phyloP scores from a whole-genome alignment of 805 yeast species.

The Wickerhamomyces xylosicus region DNA sequence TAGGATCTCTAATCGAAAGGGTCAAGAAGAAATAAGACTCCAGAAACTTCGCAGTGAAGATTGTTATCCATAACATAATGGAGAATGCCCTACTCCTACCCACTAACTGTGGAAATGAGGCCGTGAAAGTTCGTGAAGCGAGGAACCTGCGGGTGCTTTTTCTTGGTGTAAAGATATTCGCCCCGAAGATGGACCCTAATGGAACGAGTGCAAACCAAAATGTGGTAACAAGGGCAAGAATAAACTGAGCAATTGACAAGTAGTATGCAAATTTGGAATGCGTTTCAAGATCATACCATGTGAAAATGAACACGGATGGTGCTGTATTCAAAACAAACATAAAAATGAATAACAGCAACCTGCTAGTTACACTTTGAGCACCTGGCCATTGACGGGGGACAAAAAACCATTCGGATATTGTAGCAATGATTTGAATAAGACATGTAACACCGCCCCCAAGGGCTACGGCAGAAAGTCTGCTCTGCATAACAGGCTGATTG shows the following conservation, averaged over 20 bases:
- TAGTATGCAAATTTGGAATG: slow-evolving; percentile 28
- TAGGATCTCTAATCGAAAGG: slow-evolving; percentile 62
- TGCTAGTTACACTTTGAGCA: slow-evolving; percentile 42
- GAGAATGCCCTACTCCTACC: slow-evolving; percentile 54
- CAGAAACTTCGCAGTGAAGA: slow-evolving; percentile 55
- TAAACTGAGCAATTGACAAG: slow-evolving; percentile 43
- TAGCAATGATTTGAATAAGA: slow-evolving; percentile 44
- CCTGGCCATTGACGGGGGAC: slow-evolving; percentile 73
- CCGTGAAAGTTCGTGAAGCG: slow-evolving; percentile 51
- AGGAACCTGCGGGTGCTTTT: slow-evolving; percentile 35
- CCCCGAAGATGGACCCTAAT: slow-evolving; percentile 41
- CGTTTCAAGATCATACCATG: slow-evolving; percentile 26
- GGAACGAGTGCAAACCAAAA: slow-evolving; percentile 52
- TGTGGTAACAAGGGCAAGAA: slow-evolving; percentile 45
- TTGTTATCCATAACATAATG: slow-evolving; percentile 53
- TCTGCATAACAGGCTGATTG: slow-evolving; percentile 52
- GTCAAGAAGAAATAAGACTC: slow-evolving; percentile 78
- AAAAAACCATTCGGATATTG: slow-evolving; percentile 47
- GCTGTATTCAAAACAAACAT: slow-evolving; percentile 35
- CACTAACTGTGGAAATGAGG: slow-evolving; percentile 40
- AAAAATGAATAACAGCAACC: slow-evolving; percentile 32
- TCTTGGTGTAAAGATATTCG: slow-evolving; percentile 19
- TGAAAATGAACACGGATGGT: slow-evolving; percentile 47
- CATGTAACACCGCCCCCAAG: slow-evolving; percentile 61
- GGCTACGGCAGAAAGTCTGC: slow-evolving; percentile 46